phyloP scores from a whole-genome alignment of 306 rosid genomes.

The Alnus rubra region DNA sequence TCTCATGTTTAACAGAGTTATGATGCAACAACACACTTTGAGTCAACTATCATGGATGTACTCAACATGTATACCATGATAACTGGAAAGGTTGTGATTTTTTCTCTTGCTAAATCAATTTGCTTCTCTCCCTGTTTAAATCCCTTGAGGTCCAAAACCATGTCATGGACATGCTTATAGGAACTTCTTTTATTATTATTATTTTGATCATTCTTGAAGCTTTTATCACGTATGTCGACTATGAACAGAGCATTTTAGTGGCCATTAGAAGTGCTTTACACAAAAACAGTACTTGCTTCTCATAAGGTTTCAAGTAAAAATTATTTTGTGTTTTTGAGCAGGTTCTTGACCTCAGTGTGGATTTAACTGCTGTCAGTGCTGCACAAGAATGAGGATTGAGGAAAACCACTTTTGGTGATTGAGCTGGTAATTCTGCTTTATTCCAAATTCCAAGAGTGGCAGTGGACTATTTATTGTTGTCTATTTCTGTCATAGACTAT shows the following conservation, averaged over 20 bases:
- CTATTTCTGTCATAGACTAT: not conserved
- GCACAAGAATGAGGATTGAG: slow-evolving; percentile 70
- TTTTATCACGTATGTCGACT: not conserved
- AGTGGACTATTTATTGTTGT: not conserved
- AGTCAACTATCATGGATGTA: slow-evolving; percentile 83
- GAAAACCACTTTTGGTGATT: not conserved
- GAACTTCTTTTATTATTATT: too few species aligned
- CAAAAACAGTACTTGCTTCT: too few species aligned
- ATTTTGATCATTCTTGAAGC: not conserved
- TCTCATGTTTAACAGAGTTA: slow-evolving; percentile 67
- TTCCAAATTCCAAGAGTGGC: not conserved
- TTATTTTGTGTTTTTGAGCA: slow-evolving; percentile 33
- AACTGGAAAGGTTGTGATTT: slow-evolving; percentile 77
- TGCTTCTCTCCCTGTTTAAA: slow-evolving; percentile 7
- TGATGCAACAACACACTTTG: slow-evolving; percentile 96
- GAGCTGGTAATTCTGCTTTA: slow-evolving; percentile 5
- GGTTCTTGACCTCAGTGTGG: slow-evolving; percentile 90
- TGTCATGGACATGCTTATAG: not conserved
- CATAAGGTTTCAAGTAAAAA: not conserved
- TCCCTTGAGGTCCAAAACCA: not conserved
- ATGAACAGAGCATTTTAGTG: not conserved
- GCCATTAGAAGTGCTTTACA: not conserved
- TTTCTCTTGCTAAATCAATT: slow-evolving; percentile 11
- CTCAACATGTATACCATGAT: slow-evolving; percentile 93
- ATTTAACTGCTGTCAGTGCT: slow-evolving; percentile 93